Conservation (phyloP, 176 grass and related monocot species). For the Luzula sylvatica region DNA sequence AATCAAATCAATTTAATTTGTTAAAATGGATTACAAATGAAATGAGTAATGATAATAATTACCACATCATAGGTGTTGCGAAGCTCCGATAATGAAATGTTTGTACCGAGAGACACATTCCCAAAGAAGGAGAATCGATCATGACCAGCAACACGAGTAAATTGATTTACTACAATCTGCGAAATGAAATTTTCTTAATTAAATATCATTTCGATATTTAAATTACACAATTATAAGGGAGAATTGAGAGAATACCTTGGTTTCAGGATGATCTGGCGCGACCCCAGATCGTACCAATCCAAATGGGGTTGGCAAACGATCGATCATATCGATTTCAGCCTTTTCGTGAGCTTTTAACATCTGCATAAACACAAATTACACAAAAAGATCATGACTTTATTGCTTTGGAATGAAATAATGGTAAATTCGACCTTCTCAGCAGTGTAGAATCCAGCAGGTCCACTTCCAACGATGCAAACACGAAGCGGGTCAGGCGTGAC, state of each 20-base stretch:
- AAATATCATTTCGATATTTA: not conserved
- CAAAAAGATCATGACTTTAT: no score
- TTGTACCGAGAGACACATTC: slow-evolving; percentile 67
- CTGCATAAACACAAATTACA: not conserved
- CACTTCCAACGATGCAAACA: slow-evolving; percentile 76
- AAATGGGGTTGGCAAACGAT: slow-evolving; percentile 73
- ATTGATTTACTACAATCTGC: slow-evolving; percentile 98
- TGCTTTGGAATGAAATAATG: not conserved
- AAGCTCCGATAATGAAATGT: slow-evolving; percentile 59
- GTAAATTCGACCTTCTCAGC: slow-evolving; percentile 46
- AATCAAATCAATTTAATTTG: not conserved
- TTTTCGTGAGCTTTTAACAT: slow-evolving; percentile 63
- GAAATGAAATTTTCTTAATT: slow-evolving; percentile 22
- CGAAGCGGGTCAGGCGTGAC: slow-evolving; percentile 28
- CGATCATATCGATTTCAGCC: slow-evolving; percentile 66
- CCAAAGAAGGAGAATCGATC: slow-evolving; percentile 66
- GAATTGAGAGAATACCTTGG: slow-evolving; percentile 40
- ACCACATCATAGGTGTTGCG: slow-evolving; percentile 60
- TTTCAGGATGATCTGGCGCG: slow-evolving; percentile 91
- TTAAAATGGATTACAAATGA: not conserved
- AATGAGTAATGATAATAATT: slow-evolving; percentile 17
- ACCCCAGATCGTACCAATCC: slow-evolving; percentile 79
- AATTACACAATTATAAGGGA: not conserved
- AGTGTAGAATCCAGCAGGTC: slow-evolving; percentile 90
- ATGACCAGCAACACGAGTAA: slow-evolving; percentile 78